Evolutionary conservation across 495 filamentous ascomycete species (phyloP), one percentile per base, ranked within the genome.

Genomic region (Talaromyces wortmannii): DNA sequence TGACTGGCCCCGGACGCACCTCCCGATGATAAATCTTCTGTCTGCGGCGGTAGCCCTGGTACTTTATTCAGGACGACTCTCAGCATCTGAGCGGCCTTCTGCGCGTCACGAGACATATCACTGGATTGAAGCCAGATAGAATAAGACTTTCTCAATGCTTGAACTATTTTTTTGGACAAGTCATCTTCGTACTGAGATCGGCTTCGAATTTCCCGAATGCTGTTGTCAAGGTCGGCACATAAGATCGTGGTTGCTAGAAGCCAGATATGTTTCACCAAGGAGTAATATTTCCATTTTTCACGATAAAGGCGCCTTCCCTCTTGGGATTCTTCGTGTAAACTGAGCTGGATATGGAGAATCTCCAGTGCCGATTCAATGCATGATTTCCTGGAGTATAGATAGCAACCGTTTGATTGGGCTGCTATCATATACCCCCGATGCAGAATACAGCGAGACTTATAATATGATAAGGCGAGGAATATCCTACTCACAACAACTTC

Each of bases 61-160:
- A 90, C 68, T 62, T 89, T 89, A 18, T 77, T 71, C 32, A 91
- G 68, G 75, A 90, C 87, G 50, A 89, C 75, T 15, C 78, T 74
- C 8, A 92, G 69, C 2, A 84, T 78, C 32, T 77, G 75, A 18
- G 78, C 79, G 12, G 88, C 88, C 64, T 90, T 90, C 63, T 82
- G 83, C 0, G 87, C 83, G 59, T 90, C 88, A 57, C 89, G 83
- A 6, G 83, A 86, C 16, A 75, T 69, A 48, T 87, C 80, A 4
- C 74, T 76, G 7, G 85, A 69, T 31, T 77, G 75, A 31, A 83
- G 80, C 87, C 88, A 91, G 42, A 91, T 87, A 5, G 66, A 66
- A n/a, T 78, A 73, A 13, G 83, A 82, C 5, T 69, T 69, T 61
- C 89, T 84, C 6, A 92, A 73, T 6, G 79, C 77, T 45, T 67